phyloP scores from a whole-genome alignment of 805 yeast genomes.

The Starmerella geochares region DNA sequence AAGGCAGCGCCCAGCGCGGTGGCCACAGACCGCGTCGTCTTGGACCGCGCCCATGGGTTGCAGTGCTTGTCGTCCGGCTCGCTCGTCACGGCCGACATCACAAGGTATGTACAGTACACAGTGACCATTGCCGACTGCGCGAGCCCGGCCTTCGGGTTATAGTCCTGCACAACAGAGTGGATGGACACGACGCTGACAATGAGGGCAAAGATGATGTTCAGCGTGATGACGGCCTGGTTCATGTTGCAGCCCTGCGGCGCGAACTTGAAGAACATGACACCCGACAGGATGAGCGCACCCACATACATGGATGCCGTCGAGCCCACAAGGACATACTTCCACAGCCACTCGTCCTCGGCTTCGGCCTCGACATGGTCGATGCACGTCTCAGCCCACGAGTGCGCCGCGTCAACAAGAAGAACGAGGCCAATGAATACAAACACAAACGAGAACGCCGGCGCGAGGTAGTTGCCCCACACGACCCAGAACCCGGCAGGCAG shows the following conservation, averaged over 20 bases:
- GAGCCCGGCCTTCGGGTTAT: conserved; percentile 87
- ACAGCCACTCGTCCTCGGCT: conserved; percentile 45
- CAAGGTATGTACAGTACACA: conserved; percentile 80
- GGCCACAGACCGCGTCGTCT: conserved; percentile 82
- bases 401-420: conserved; percentile 89
- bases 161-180: conserved; percentile 76
- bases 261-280: conserved; percentile 72
- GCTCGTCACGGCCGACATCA: conserved; percentile 85
- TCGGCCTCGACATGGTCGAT: conserved; percentile 81
- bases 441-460: conserved; percentile 71
- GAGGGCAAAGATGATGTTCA: conserved; percentile 59
- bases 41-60: conserved; percentile 81
- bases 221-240: conserved; percentile 77
- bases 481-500: conserved; percentile 82
- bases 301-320: conserved; percentile 82
- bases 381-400: conserved; percentile 97
- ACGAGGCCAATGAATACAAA: conserved; percentile 86
- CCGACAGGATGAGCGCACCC: conserved; percentile 59
- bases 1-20: conserved; percentile 83
- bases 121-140: conserved; percentile 97
- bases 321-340: conserved; percentile 73
- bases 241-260: conserved; percentile 72
- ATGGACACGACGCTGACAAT: conserved; percentile 62
- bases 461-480: conserved; percentile 82
- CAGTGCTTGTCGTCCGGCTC: conserved; percentile 93